phyloP scores from a whole-genome alignment of 192 early-diverging fungal genomes.

The Umbelopsis isabellina region DNA sequence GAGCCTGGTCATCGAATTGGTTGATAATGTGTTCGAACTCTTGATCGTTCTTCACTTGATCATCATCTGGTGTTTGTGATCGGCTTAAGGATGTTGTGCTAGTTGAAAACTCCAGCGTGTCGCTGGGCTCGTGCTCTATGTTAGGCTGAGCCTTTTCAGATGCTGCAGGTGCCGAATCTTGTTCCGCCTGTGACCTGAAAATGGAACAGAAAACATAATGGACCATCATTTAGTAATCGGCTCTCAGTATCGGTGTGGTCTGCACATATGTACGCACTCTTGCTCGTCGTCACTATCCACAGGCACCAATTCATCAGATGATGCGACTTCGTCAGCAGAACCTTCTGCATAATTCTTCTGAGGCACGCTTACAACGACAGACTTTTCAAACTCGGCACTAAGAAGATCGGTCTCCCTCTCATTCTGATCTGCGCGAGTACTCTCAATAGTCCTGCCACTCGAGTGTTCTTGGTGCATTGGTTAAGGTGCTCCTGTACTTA shows the following conservation, averaged over 20 bases:
- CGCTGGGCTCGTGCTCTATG: not conserved
- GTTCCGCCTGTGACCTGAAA: no score
- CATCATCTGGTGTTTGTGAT: constrained; percentile 2
- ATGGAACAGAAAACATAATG: no score
- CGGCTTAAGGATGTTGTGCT: not conserved
- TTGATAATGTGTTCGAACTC: constrained; percentile 34
- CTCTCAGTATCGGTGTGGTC: no score
- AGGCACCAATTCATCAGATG: constrained; percentile 17
- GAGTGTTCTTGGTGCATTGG: not conserved
- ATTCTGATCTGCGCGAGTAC: not conserved
- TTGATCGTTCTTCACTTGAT: constrained; percentile 19
- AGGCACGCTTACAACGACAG: not conserved
- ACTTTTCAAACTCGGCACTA: not conserved
- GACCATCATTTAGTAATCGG: no score
- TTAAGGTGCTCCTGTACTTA: not conserved
- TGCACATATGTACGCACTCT: not conserved
- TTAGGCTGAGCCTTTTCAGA: not conserved
- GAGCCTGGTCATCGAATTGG: constrained; percentile 23
- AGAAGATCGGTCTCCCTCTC: not conserved
- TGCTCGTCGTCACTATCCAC: not conserved
- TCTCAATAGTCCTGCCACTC: not conserved
- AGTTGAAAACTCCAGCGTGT: not conserved
- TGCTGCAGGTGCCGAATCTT: not conserved
- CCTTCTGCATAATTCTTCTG: not conserved
- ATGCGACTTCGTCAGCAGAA: not conserved